phyloP scores from a whole-genome alignment of 176 grass and related monocot species.

The Dactylis glomerata region DNA sequence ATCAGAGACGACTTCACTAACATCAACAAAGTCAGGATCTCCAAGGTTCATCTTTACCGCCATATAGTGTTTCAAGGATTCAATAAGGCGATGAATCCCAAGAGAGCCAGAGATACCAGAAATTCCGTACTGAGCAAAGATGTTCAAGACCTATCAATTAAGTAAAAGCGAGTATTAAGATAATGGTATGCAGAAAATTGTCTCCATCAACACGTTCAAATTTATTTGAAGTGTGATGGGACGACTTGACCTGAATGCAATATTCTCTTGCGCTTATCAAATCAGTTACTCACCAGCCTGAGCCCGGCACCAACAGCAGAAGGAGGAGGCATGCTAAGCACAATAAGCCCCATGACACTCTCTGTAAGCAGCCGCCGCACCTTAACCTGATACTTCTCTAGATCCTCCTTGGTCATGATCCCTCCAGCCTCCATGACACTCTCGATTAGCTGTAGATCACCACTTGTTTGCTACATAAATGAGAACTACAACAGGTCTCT shows the following conservation, averaged over 20 bases:
- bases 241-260: neutral
- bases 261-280: too few species aligned
- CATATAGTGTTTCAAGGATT: conserved; percentile 77
- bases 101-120: conserved; percentile 63
- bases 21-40: conserved; percentile 77
- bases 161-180: neutral
- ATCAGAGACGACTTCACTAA: conserved; percentile 54
- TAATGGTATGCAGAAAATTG: neutral
- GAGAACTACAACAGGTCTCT: too few species aligned
- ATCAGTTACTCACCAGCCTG: conserved; percentile 68
- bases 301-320: conserved; percentile 84
- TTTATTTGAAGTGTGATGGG: neutral
- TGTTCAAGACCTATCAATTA: conserved; percentile 71
- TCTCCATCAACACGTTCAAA: neutral
- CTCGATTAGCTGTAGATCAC: too few species aligned
- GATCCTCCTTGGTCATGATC: conserved; percentile 60
- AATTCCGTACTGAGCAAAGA: conserved; percentile 77
- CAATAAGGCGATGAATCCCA: conserved; percentile 77
- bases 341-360: conserved; percentile 53
- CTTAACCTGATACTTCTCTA: conserved; percentile 65
- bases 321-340: conserved; percentile 80
- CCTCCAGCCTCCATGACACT: conserved; percentile 63
- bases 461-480: too few species aligned
- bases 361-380: conserved; percentile 46
- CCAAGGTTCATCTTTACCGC: conserved; percentile 75